Evolutionary conservation across 2,329 filamentous ascomycete genomes (phyloP), one percentile per base, ranked within the genome.

Genomic region (Cordyceps tenuipes): DNA sequence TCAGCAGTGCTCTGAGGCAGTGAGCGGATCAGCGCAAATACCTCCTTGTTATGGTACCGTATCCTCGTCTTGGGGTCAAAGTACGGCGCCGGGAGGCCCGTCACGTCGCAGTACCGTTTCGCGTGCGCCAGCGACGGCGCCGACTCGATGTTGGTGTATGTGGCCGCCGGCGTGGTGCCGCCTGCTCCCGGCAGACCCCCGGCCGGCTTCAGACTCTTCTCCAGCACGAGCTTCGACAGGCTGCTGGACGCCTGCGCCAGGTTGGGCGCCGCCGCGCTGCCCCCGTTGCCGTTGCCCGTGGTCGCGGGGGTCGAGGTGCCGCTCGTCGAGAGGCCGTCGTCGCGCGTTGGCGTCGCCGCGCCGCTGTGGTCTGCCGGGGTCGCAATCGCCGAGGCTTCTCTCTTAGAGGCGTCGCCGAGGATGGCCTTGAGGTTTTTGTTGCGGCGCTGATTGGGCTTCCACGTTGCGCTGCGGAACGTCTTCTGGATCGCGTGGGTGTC

Each of bases 381-480:
- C 17, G 88, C 90, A 69, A 92, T 80, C 41, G 90, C 82, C 3
- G 91, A 96, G n/a, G 91, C 90, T 77, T 97, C 93, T 70, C 89
- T 90, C 66, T 91, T 88, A 23, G 89, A 85, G 13, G 89, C 90
- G 69, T 99, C 94, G 62, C 91, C 89, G 63, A 99, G 82, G 63
- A 99, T 94, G 68, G 96, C 90, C 75, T 97, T 97, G 75, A 97
- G 87, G 74, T 96, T 97, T 80, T 99, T 99, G 83, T 99, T 99
- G 74, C 94, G 90, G 56, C 94, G 91, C 74, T 92, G 88, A 65
- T 93, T 91, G 17, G 94, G 91, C 70, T 90, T 91, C 94, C 94
- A 99, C 72, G 85, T 78, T 3, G 88, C 80, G 71, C 91, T 96
- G 73, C 93, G 92, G 80, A 97, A 99, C 69, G 86, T 88, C 76